Base-by-base conservation (phyloP, 176 grass and related monocot species). In the Musa troglodytarum region DNA sequence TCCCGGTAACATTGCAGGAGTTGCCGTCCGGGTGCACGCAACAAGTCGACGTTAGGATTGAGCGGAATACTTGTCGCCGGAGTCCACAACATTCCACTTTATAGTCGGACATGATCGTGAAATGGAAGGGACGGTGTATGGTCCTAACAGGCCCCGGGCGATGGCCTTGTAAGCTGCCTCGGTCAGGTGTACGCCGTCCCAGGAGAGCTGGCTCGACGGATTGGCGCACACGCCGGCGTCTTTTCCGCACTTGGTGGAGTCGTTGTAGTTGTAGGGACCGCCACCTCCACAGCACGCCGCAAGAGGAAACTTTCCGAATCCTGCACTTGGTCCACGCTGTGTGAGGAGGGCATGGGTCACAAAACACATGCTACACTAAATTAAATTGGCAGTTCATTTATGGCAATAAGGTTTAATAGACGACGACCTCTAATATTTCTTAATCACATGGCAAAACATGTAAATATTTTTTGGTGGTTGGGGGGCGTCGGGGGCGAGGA, bases 271-370 rank as follows among this genome's bases (percentile, higher is more conserved):
- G 53, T 92, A 89, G 25, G 53, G n/a, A 73, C 89, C 92, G 68
- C 73, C 79, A 19, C 82, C 82, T 43, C 92, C 92, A 8, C 92
- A 96, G 50, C 92, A 96, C 68, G 92, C 86, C 10, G 64, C 69
- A 34, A 89, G 81, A 22, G 92, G 82, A 23, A 20, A 23, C 52
- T 92, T 25, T 58, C 74, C 71, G 8, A 96, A 89, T 67, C 92
- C 92, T 92, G 73, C 63, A 77, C 20, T 28, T 74, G 20, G 19
- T 26, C 19, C 76, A 59, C 77, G 10, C 25, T 69, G 2, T 63
- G 63, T 69, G 24, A 21, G 19, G 2, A 2, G 9, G 5, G 2
- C 12, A 43, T 43, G 34, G 34, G 34, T 43, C 4, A 43, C 34
- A n/a, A 4, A 6, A 43, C 3, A 43, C 34, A 5, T 43, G 34